These are phyloP conservation scores for Exophiala sp. DNA, from an alignment of 2,329 filamentous ascomycete genomes.

Conservation along the genomic window DNA sequence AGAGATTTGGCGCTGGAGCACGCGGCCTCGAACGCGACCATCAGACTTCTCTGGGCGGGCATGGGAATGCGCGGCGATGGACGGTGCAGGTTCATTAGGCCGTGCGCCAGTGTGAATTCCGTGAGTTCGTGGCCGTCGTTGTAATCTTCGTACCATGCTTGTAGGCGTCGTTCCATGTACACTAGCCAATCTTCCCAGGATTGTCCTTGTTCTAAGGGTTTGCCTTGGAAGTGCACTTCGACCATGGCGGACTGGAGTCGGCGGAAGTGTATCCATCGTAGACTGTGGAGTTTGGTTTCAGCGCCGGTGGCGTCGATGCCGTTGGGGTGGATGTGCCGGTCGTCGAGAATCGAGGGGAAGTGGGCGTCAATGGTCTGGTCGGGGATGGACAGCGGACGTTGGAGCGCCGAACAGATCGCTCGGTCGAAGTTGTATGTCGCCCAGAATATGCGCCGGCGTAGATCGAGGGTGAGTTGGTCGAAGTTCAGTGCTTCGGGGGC, in stretches of 20 bases:
- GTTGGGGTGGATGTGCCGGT: constrained; percentile 27
- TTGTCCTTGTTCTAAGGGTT: constrained; percentile 26
- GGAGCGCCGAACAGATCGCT: constrained; percentile 29
- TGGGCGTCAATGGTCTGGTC: constrained; percentile 30
- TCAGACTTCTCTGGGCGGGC: constrained; percentile 26
- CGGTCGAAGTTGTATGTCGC: constrained; percentile 30
- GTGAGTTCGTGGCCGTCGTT: constrained; percentile 28
- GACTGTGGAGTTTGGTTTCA: constrained; percentile 28
- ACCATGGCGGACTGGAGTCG: constrained; percentile 30
- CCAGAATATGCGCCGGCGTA: constrained; percentile 31
- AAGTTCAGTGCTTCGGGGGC: constrained; percentile 24
- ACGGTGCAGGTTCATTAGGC: constrained; percentile 29
- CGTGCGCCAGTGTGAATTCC: constrained; percentile 29
- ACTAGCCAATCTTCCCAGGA: constrained; percentile 31
- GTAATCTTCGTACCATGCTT: constrained; percentile 29
- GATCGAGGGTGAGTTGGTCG: constrained; percentile 28
- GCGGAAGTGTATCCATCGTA: constrained; percentile 30
- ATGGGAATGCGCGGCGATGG: constrained; percentile 29
- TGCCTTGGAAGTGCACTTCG: constrained; percentile 31
- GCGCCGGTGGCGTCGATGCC: constrained; percentile 27
- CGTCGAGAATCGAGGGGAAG: constrained; percentile 28
- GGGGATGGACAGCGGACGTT: constrained; percentile 31
- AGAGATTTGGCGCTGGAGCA: constrained; percentile 27
- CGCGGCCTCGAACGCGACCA: constrained; percentile 30
- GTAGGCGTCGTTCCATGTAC: constrained; percentile 28